These are phyloP conservation scores for Suhomyces sp. DNA, from an alignment of 805 yeast genomes.

Conservation along the genomic window DNA sequence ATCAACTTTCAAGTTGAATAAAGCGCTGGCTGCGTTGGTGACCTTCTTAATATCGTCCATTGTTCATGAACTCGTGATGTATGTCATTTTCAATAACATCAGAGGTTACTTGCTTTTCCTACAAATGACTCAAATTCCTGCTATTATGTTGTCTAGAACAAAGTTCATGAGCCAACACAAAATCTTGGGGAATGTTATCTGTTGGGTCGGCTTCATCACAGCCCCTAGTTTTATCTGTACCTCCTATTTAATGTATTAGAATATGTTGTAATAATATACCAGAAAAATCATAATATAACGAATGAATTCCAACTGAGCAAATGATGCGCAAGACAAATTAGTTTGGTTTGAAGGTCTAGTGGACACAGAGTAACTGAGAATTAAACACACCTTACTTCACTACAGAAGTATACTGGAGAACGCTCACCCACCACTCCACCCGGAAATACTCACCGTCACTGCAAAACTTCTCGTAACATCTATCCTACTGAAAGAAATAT, in stretches of 20 bases:
- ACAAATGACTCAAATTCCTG: constrained; percentile 87
- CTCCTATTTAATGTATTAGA: constrained; percentile 56
- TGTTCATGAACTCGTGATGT: constrained; percentile 93
- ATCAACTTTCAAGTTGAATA: constrained; percentile 66
- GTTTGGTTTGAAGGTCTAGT: no score
- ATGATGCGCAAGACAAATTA: no score
- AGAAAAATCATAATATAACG: no score
- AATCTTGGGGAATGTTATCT: constrained; percentile 72
- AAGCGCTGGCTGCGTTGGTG: constrained; percentile 64
- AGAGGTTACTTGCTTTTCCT: constrained; percentile 77
- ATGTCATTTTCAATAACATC: constrained; percentile 70
- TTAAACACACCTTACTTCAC: no score
- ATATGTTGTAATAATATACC: not conserved
- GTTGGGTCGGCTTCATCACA: constrained; percentile 88
- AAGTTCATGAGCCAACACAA: constrained; percentile 53
- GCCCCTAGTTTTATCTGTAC: constrained; percentile 91
- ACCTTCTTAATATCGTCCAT: constrained; percentile 78
- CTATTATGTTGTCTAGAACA: constrained; percentile 62
- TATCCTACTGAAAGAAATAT: no score
- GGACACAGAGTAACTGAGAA: no score
- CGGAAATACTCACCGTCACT: no score
- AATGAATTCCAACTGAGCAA: no score
- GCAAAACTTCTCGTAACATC: no score
- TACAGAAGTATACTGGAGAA: no score
- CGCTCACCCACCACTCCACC: no score